Conservation (phyloP, 441 rosid species). For the Euphorbia schlechtendalii region DNA sequence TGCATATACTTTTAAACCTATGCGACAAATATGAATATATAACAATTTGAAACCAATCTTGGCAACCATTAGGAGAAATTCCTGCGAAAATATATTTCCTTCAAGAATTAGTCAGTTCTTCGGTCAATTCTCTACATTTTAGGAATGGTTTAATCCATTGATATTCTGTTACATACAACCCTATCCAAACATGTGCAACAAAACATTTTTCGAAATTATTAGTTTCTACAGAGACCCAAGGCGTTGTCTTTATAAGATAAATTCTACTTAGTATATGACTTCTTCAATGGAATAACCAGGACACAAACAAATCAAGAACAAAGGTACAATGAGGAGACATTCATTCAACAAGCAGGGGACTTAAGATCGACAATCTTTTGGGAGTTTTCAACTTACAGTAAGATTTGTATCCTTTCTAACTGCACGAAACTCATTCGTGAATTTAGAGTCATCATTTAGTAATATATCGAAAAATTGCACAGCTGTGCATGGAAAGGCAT, state of each 20-base stretch:
- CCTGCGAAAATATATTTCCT: too few relatives aligned
- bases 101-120: too few relatives aligned
- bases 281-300: not conserved
- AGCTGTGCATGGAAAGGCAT: constrained; percentile 63
- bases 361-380: not conserved
- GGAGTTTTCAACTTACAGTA: constrained; percentile 42
- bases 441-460: constrained; percentile 64
- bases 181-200: too few relatives aligned
- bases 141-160: too few relatives aligned
- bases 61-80: too few relatives aligned
- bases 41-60: not conserved
- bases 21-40: not conserved
- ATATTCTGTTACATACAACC: too few relatives aligned
- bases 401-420: constrained; percentile 77
- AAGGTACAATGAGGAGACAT: not conserved
- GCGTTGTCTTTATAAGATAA: not conserved
- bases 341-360: constrained; percentile 6
- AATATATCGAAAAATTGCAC: constrained; percentile 59
- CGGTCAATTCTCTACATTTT: too few relatives aligned
- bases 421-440: constrained; percentile 57
- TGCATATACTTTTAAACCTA: not conserved
- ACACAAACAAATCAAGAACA: not conserved
- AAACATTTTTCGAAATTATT: not conserved
- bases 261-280: not conserved
- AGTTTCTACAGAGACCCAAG: not conserved